Evolutionary conservation across 768 basidiomycete species (phyloP), one percentile per base, ranked within the genome.

Genomic region (Leccinellum luteum): DNA sequence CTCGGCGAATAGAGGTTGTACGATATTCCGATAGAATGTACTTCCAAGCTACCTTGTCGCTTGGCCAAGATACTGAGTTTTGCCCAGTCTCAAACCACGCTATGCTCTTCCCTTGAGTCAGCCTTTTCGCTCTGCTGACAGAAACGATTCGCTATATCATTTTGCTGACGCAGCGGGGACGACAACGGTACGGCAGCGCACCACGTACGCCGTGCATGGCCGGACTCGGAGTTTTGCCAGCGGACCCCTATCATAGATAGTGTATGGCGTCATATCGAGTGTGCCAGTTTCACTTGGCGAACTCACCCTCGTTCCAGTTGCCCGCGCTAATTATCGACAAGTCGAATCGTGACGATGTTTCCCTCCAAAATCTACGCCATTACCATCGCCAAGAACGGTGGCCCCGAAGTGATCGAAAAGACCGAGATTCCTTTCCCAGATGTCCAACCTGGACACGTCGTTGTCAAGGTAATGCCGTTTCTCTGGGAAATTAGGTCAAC

Each of bases 321-420:
- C 38, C 9, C 2, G 4, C n/a, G 4, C 38, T n/a, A 38, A 9
- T 60, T 77, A 52, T 72, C 71, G 25, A 51, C 66, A 32, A 59
- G 65, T 32, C 64, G 19, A 51, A 3, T 55, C n/a, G 62, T 43
- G 13, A 85, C 85, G 83, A 73, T 83, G 1, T 74, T 81, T 52
- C 89, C 88, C 1, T 64, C 77, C 32, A 87, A 78, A 9, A 80
- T 89, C 66, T 80, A 89, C 45, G 91, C 89, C 4, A 83, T 92
- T 59, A 82, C 84, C 56, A 87, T 93, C 69, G 70, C 82, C 13
- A 80, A 84, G 79, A 83, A 78, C 7, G 96, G 94, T 6, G 90
- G 85, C 6, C 70, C 87, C 28, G 91, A 95, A 52, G 89, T 91
- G 34, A 76, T 94, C 32, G 80, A 90, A 66, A 85, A 86, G 68